Evolutionary conservation across 2,329 filamentous ascomycete genomes (phyloP).

Genomic region (Helminthosporium solani): DNA sequence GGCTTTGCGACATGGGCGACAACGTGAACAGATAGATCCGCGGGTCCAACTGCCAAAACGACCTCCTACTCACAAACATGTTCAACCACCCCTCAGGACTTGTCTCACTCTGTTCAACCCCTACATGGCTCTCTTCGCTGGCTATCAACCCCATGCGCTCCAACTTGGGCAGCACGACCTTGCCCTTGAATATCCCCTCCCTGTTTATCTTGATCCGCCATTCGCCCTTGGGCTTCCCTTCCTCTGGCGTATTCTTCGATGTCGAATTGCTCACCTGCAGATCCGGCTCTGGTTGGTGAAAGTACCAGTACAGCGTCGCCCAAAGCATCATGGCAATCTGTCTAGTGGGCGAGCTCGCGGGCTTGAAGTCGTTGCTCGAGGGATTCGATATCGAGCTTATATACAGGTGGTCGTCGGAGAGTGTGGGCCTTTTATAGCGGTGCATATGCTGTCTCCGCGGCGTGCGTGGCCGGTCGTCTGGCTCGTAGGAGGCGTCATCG

Average conservation of each 20-base stretch:
- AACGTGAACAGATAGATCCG: constrained; percentile 86
- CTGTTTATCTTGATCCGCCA: constrained; percentile 83
- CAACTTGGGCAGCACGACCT: constrained; percentile 82
- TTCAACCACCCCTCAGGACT: constrained; percentile 67
- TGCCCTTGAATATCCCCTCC: constrained; percentile 84
- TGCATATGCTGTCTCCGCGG: constrained; percentile 51
- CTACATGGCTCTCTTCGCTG: constrained; percentile 73
- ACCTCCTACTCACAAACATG: constrained; percentile 78
- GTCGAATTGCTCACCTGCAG: constrained; percentile 62
- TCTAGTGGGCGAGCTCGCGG: constrained; percentile 75
- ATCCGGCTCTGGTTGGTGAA: constrained; percentile 77
- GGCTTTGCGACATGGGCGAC: constrained; percentile 58
- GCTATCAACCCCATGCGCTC: constrained; percentile 89
- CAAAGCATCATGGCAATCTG: constrained; percentile 97
- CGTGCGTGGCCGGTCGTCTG: constrained; percentile 10
- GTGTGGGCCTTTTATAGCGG: constrained; percentile 72
- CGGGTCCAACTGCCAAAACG: constrained; percentile 91
- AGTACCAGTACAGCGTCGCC: constrained; percentile 96
- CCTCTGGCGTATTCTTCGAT: constrained; percentile 63
- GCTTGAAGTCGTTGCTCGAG: constrained; percentile 75
- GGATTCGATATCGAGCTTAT: constrained; percentile 91
- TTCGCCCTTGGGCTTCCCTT: constrained; percentile 75
- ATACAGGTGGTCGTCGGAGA: constrained; percentile 79
- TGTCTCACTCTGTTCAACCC: constrained; percentile 62
- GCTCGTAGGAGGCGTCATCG: constrained; percentile 17